Conservation (phyloP, 352 stramenopile genomes). For the Globisporangium abappressorium region DNA sequence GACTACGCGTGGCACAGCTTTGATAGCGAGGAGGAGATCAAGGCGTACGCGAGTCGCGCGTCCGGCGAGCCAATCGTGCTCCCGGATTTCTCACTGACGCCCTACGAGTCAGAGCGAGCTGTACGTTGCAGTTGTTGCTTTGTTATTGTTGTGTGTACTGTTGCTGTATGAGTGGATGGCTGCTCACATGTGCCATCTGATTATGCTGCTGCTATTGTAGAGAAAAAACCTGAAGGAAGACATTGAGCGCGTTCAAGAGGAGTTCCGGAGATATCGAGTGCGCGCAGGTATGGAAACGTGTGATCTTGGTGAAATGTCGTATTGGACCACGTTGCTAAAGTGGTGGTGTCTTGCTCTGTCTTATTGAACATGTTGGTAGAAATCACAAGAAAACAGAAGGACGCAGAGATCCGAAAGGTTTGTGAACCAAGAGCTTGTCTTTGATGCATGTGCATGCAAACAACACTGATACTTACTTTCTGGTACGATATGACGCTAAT, state of each 20-base stretch:
- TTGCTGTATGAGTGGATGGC: background rate
- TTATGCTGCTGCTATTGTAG: constrained; percentile 24
- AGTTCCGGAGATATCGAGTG: constrained; percentile 85
- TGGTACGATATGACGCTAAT: background rate
- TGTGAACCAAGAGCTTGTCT: background rate
- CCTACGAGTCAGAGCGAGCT: constrained; percentile 69
- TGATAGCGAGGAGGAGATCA: constrained; percentile 51
- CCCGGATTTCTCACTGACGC: constrained; percentile 66
- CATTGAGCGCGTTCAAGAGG: constrained; percentile 81
- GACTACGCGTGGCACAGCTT: constrained; percentile 79
- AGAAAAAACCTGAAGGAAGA: constrained; percentile 81
- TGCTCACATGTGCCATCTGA: background rate
- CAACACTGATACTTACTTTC: background rate
- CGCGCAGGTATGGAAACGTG: constrained; percentile 39
- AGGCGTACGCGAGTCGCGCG: constrained; percentile 50
- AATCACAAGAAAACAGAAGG: constrained; percentile 88
- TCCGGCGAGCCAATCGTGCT: constrained; percentile 60
- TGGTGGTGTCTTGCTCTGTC: background rate
- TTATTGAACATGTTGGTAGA: constrained; percentile 28
- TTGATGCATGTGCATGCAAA: background rate
- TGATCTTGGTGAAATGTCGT: background rate
- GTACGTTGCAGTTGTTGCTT: constrained; percentile 26
- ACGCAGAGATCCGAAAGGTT: constrained; percentile 84
- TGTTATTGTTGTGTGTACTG: background rate
- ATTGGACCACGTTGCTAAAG: background rate